These are phyloP conservation scores for Leavenworthia alabamica DNA, from an alignment of 345 rosid genomes.

Conservation along the genomic window DNA sequence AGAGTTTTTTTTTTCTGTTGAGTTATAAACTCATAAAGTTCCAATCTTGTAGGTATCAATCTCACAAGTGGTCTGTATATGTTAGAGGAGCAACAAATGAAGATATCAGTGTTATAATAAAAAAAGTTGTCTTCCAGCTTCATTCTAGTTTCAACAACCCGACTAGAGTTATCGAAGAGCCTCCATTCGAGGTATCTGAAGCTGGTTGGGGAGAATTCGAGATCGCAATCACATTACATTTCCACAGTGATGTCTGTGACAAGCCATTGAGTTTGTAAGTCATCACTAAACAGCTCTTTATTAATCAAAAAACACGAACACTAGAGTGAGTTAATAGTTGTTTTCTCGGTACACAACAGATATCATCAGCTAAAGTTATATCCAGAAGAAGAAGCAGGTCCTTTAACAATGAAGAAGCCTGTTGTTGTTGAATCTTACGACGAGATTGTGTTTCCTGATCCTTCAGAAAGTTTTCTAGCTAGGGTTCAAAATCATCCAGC, in stretches of 20 bases:
- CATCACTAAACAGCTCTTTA: not conserved
- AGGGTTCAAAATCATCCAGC: slow-evolving; percentile 67
- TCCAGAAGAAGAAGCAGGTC: slow-evolving; percentile 57
- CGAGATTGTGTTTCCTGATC: slow-evolving; percentile 68
- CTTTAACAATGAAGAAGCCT: slow-evolving; percentile 61
- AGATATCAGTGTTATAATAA: slow-evolving; percentile 50
- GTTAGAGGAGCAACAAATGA: slow-evolving; percentile 66
- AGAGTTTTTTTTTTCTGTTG: no score
- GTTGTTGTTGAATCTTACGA: slow-evolving; percentile 60
- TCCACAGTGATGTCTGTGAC: slow-evolving; percentile 63
- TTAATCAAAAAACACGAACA: not conserved
- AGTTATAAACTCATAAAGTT: no score
- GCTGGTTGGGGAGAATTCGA: slow-evolving; percentile 84
- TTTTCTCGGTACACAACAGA: slow-evolving; percentile 25
- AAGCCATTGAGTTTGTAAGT: slow-evolving; percentile 66
- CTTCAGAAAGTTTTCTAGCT: slow-evolving; percentile 51
- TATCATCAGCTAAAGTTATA: slow-evolving; percentile 58
- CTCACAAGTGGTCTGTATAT: slow-evolving; percentile 69
- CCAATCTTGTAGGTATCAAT: slow-evolving; percentile 62
- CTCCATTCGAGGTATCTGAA: slow-evolving; percentile 67
- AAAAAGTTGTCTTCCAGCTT: slow-evolving; percentile 57
- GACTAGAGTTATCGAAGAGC: slow-evolving; percentile 52
- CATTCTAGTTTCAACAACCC: slow-evolving; percentile 67
- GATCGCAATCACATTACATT: slow-evolving; percentile 51
- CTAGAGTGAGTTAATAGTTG: not conserved